Evolutionary conservation across 257 asterid genomes (phyloP), one percentile per base, ranked within the genome.

Genomic region (Penstemon davidsonii): DNA sequence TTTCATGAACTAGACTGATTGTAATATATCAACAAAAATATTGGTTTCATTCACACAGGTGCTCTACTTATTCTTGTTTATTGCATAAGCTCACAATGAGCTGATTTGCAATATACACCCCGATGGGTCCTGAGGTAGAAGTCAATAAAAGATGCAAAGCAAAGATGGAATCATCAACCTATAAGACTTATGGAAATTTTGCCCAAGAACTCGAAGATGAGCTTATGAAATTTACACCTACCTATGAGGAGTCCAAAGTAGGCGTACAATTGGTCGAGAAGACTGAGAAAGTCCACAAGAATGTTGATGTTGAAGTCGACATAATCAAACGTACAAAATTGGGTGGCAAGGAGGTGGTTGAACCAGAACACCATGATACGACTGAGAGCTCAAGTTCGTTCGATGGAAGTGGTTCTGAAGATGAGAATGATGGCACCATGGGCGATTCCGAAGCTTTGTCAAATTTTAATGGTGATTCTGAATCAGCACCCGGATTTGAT

Each of bases 341-440:
- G n/a, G 73, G 58, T 56, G 79, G 62, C 66, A 53, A 18, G 52
- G 76, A 70, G 74, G 60, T 50, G 64, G 79, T 64, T 66, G 79
- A 80, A 54, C 75, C 81, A 8, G 77, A 70, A 52, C 45, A 55
- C 62, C 61, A 53, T 25, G 87, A 82, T 45, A 12, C 83, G 69
- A 82, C 90, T 5, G 96, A 84, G 70, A 72, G 79, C 80, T 86
- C 88, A n/a, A 88, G 88, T 65, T 88, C 93, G 9, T 88, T 86
- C 75, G 91, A 75, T 66, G 80, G 42, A 70, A 78, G 83, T 46
- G 81, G 53, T 65, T 73, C 76, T 38, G 79, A 47, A 33, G 67
- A 4, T 12, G 95, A 86, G 47, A 68, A 74, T 75, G 66, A 55
- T 13, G 79, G 68, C 40, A 53, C 68, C 68, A 52, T 72, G 47